These are phyloP conservation scores for Didymella pinodella DNA, from an alignment of 2,329 filamentous ascomycete genomes.

Conservation along the genomic window DNA sequence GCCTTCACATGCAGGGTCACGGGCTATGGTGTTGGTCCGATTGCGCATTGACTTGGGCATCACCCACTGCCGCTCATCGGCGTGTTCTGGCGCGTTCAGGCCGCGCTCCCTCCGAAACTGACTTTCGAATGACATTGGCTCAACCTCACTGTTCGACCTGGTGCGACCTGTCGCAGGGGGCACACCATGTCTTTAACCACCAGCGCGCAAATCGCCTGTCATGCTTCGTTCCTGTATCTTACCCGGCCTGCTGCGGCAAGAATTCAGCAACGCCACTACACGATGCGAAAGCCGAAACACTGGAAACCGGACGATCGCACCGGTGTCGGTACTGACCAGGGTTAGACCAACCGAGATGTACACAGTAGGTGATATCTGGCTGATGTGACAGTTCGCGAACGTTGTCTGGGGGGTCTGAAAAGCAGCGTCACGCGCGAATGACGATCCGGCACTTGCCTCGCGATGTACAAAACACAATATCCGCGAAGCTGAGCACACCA, in stretches of 20 bases:
- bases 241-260: neutral
- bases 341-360: slow-evolving; percentile 11
- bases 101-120: neutral
- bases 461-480: neutral
- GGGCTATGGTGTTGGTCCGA: neutral
- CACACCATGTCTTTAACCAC: neutral
- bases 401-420: slow-evolving; percentile 4
- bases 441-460: slow-evolving; percentile 7
- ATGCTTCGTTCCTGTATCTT: neutral
- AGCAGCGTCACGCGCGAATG: neutral
- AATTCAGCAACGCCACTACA: slow-evolving; percentile 11
- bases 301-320: slow-evolving; percentile 4
- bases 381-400: slow-evolving; percentile 5
- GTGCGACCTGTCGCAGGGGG: neutral
- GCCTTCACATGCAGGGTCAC: neutral
- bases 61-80: neutral
- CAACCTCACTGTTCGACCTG: neutral
- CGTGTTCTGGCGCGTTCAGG: neutral
- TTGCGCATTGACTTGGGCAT: neutral
- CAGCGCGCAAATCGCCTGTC: neutral
- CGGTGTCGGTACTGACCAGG: neutral
- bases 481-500: neutral
- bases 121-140: neutral
- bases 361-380: slow-evolving; percentile 4
- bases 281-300: slow-evolving; percentile 12